Base-by-base conservation (phyloP, 2,329 filamentous ascomycete genomes). In the Hypomyces perniciosus region DNA sequence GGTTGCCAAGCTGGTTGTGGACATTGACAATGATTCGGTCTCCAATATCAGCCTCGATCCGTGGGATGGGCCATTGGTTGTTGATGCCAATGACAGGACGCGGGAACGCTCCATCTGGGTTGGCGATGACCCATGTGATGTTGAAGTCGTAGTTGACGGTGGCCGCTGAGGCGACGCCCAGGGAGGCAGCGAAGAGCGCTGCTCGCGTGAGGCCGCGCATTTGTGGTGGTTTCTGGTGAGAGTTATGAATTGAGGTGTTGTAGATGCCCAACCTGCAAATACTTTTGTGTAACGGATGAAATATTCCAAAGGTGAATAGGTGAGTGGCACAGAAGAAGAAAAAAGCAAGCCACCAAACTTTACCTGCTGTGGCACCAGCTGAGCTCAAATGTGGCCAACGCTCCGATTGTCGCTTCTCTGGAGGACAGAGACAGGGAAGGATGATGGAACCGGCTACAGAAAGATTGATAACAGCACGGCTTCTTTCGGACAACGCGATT, bases 1-100 rank as follows among this genome's bases (percentile, higher is more conserved):
- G 76, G 60, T 87, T 83, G 5, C 78, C 79, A 5, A 86, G 71
- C 26, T 72, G 67, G 62, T 86, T 86, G 54, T 73, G 67, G 40
- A 79, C 72, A 50, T 81, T 80, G 54, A 85, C 69, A 52, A 85
- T 62, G 46, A 86, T 57, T 26, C 70, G 74, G 61, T 88, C 85
- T 51, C 84, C 84, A 45, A 83, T 70, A 44, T 76, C 76, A 35
- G 79, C 84, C 46, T 79, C 74, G 51, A 90, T 83, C 28, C 69
- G 67, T 1, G 88, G 88, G 47, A 86, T 77, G 2, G 88, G 88
- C 85, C 87, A 90, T 69, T 84, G 66, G 4, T 80, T 80, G 61
- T 93, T 92, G 70, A 93, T 85, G 42, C 85, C 86, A 62, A 92
- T 88, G 4, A 80, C 79, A n/a, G 81, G 76, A 31, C 87, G 77